Percentiles rank a stretch among this genome's conserved stretches.
phyloP scores from a whole-genome alignment of 257 asterid genomes.

The Avicennia marina region DNA sequence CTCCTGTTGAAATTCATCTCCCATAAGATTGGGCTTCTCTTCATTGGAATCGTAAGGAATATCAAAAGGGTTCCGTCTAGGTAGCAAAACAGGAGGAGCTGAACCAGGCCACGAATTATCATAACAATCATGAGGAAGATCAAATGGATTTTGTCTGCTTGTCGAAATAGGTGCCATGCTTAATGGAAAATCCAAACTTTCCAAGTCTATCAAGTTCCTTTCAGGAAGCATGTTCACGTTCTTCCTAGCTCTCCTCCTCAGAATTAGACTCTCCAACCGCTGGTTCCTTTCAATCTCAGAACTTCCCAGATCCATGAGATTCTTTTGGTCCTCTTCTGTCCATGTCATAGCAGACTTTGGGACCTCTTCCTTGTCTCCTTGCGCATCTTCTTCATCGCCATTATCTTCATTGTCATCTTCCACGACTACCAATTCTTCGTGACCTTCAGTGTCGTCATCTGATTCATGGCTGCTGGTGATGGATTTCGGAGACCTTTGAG shows the following conservation, averaged over 20 bases:
- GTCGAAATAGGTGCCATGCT: constrained; percentile 54
- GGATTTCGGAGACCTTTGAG: constrained; percentile 38
- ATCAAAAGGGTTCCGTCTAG: constrained; percentile 47
- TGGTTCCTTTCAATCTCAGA: constrained; percentile 57
- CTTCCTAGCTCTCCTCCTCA: constrained; percentile 41
- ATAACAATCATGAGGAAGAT: constrained; percentile 33
- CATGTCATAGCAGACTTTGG: constrained; percentile 39
- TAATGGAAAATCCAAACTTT: constrained; percentile 52
- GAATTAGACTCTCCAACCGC: constrained; percentile 40
- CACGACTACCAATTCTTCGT: constrained; percentile 25
- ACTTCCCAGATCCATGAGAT: no score
- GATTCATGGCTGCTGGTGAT: constrained; percentile 36
- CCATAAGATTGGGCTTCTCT: constrained; percentile 40
- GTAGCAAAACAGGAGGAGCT: constrained; percentile 49
- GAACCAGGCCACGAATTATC: constrained; percentile 46
- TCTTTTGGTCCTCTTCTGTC: constrained; percentile 66
- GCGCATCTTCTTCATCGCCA: constrained; percentile 40
- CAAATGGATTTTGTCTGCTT: constrained; percentile 66
- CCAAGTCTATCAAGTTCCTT: constrained; percentile 71
- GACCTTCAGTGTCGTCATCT: constrained; percentile 37
- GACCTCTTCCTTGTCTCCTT: constrained; percentile 29
- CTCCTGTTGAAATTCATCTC: constrained; percentile 52
- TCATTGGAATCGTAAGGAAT: constrained; percentile 29
- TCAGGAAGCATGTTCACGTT: constrained; percentile 47
- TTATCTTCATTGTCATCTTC: constrained; percentile 45